These are phyloP conservation scores for Rubroboletus pulcherrimus DNA, from an alignment of 768 basidiomycete species.

Conservation along the genomic window DNA sequence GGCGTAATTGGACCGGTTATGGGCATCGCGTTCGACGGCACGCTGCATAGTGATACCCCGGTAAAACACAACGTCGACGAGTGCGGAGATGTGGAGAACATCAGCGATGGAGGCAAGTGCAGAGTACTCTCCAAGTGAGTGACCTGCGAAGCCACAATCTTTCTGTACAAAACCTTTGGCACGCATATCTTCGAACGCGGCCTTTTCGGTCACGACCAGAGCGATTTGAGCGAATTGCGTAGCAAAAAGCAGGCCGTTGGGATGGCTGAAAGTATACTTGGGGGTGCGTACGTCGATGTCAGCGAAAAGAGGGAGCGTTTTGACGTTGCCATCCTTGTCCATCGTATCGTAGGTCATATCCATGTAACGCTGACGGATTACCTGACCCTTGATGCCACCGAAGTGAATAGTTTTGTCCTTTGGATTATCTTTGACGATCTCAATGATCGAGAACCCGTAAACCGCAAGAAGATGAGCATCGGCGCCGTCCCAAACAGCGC, in stretches of 20 bases:
- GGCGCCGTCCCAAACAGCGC: slow-evolving; percentile 95
- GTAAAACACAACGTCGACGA: slow-evolving; percentile 99
- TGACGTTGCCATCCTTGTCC: slow-evolving; percentile 94
- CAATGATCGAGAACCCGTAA: slow-evolving; percentile 97
- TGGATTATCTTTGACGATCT: slow-evolving; percentile 98
- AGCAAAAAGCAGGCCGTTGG: slow-evolving; percentile 90
- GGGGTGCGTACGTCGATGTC: slow-evolving; percentile 95
- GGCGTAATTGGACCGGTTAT: slow-evolving; percentile 93
- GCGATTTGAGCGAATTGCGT: slow-evolving; percentile 99
- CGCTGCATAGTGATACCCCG: slow-evolving; percentile 99
- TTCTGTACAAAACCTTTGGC: slow-evolving; percentile 92
- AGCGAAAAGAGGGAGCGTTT: slow-evolving; percentile 92
- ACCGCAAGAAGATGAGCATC: slow-evolving; percentile 90
- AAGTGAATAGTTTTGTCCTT: slow-evolving; percentile 99
- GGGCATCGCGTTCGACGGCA: slow-evolving; percentile 91
- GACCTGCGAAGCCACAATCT: slow-evolving; percentile 92
- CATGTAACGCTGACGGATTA: slow-evolving; percentile 98
- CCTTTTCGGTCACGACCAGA: slow-evolving; percentile 96
- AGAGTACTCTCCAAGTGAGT: slow-evolving; percentile 98
- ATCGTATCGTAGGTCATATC: slow-evolving; percentile 97
- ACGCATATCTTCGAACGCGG: slow-evolving; percentile 98
- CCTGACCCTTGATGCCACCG: slow-evolving; percentile 98
- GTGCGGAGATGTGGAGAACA: slow-evolving; percentile 89
- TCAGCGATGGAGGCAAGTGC: slow-evolving; percentile 97
- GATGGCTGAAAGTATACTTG: slow-evolving; percentile 98